Evolutionary conservation across 116 monocot genomes (phyloP), one percentile per base, ranked within the genome.

Genomic region (Posidonia oceanica): DNA sequence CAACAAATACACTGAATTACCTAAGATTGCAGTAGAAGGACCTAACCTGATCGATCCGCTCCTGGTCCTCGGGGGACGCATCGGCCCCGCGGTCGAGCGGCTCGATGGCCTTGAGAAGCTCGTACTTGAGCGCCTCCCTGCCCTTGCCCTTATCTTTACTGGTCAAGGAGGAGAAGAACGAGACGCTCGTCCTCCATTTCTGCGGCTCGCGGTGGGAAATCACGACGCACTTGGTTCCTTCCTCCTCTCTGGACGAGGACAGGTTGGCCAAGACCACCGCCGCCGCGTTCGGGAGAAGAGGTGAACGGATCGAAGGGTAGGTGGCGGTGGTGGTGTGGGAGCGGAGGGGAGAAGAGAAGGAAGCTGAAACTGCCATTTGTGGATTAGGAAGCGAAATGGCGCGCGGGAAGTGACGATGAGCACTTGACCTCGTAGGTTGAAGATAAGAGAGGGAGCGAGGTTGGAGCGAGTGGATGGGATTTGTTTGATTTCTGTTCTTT

Each of bases 51-150:
- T 95, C 91, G 75, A 96, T 67, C 36, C 81, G 72, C 20, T 86
- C 80, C 65, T 76, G 76, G 66, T 96, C 95, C 48, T 87, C 88
- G 6, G 81, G 71, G 0, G 84, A 69, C 51, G 88, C 91, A 8
- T 83, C 86, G 38, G 91, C 91, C 36, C 95, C 95, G 23, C 95
- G 95, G 59, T 91, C 95, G 38, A 96, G 81, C 17, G 91, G 83
- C 3, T 75, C 81, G 71, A 96, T 91, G 11, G 88, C 88, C 54
- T 83, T 84, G 11, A 96, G 73, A 52, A 96, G 80, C 76, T 96
- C 91, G 67, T 85, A 75, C 83, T 96, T 96, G 54, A 96, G 71
- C 15, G 66, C 80, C 73, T 85, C 84, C 18, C 60, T 77, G 60
- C 61, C 83, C 70, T 84, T 86, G 6, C 71, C 22, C 38, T 75